Conservation (phyloP, 768 basidiomycete species). For the Amanita exitialis region DNA sequence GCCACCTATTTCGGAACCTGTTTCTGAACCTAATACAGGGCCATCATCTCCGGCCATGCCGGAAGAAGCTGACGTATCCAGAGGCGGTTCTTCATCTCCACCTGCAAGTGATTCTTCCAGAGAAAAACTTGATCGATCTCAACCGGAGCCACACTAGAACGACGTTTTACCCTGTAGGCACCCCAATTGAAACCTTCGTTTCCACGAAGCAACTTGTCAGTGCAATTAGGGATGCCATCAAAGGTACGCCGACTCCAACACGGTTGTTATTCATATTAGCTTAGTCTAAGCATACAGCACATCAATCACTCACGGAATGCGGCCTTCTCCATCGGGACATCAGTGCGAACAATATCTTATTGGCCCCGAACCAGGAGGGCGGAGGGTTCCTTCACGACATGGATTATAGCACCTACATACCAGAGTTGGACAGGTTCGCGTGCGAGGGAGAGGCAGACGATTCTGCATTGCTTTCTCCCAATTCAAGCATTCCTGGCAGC, state of each 20-base stretch:
- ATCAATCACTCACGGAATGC: not conserved
- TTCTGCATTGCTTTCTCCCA: not conserved
- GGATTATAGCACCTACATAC: not conserved
- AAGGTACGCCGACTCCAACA: not conserved
- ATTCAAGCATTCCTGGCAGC: not conserved
- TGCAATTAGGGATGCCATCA: not conserved
- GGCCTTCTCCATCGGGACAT: slow-evolving; percentile 1
- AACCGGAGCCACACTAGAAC: not conserved
- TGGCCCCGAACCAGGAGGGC: not conserved
- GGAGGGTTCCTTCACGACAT: slow-evolving; percentile 2
- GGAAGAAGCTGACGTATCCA: not conserved
- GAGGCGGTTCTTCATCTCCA: not conserved
- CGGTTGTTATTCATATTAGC: not conserved
- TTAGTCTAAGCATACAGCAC: not conserved
- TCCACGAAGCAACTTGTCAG: not conserved
- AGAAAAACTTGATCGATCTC: not conserved
- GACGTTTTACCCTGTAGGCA: not conserved
- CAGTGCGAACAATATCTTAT: slow-evolving; percentile 1
- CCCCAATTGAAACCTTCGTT: not conserved
- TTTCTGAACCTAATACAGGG: not conserved
- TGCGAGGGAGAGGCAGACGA: not conserved
- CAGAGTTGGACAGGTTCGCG: not conserved
- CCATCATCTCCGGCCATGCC: not conserved
- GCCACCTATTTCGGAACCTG: not conserved
- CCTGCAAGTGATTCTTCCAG: not conserved